Base-by-base conservation (phyloP, 2,329 filamentous ascomycete genomes). In the Apiospora pterosperma region DNA sequence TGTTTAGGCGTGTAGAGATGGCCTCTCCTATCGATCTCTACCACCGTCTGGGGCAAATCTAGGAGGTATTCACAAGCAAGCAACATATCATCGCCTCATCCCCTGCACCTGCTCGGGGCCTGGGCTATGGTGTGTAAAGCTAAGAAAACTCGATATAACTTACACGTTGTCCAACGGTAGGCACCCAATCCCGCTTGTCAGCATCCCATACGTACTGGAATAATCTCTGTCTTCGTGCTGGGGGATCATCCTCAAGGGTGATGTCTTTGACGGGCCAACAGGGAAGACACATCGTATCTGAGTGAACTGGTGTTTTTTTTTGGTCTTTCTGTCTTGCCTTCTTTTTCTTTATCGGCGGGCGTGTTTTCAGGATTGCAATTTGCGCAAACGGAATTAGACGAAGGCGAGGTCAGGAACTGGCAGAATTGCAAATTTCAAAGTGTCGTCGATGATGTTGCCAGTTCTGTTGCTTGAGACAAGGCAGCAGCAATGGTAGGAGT, bases 261-360 rank as follows among this genome's bases (percentile, higher is more conserved):
- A 84, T 66, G 72, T 84, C 82, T 72, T 76, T 73, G 59, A 80
- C 81, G 0, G 83, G 79, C 74, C 84, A 85, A 70, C 82, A 85
- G 5, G 81, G 79, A n/a, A 85, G 70, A 69, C 84, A 87, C 84
- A 87, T 86, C 7, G 60, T n/a, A 55, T n/a, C 28, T 75, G 70
- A 36, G 23, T 58, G 23, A 34, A 8, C n/a, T 55, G 48, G 19
- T 34, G 19, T 19, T 55, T 12, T 19, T 55, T 55, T 55, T 8
- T n/a, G 14, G 16, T 2, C 16, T 52, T 31, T 31, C 10, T 42
- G 52, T 41, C 19, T 31, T 63, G 58, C 25, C 38, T 44, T 42
- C 16, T 10, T 16, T 41, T 36, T 48, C 19, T 8, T 41, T 8
- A n/a, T 52, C 44, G 25, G 19, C 25, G 25, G 31, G 21, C 8